phyloP scores from a whole-genome alignment of 345 rosid genomes.

The Brassica napus region Da-Ae NC_063436.1:5985501-5986000 shows the following conservation, averaged over 20 bases:
- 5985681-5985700: neutral
- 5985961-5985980: conserved; percentile 14
- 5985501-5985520: no score
- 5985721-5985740: no score
- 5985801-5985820: conserved; percentile 36
- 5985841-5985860: conserved; percentile 39
- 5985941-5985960: neutral
- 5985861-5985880: neutral
- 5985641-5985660: no score
- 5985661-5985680: no score
- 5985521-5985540: no score
- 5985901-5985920: conserved; percentile 24
- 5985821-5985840: conserved; percentile 33
- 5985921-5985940: conserved; percentile 33
- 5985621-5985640: no score
- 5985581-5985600: no score
- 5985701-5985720: neutral
- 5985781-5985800: neutral
- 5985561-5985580: no score
- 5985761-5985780: neutral
- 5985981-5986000: neutral
- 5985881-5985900: neutral
- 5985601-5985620: no score
- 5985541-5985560: no score
- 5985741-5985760: neutral